Evolutionary conservation across 2,329 filamentous ascomycete species (phyloP), one percentile per base, ranked within the genome.

Genomic region (Leptographium flavum): DNA sequence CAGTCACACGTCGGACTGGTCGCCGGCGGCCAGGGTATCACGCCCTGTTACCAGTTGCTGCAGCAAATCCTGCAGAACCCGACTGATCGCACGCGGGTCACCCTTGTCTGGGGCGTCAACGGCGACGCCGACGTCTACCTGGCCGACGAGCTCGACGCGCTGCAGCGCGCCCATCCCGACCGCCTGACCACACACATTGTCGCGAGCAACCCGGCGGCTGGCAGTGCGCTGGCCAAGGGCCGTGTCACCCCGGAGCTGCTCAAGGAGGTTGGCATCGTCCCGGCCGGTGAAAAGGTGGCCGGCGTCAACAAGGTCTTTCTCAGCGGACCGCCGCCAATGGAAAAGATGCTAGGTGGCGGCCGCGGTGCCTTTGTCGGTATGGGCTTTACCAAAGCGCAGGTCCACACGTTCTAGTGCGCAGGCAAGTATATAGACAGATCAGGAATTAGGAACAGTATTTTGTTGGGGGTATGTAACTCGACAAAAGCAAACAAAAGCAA

Each of bases 11-110:
- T 86, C n/a, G 71, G 74, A 3, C 66, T 84, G 33, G 72, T 86
- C 37, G 81, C 81, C 1, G 81, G 82, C 38, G 81, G 82, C 13
- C 79, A 79, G 0, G 82, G 82, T 17, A 83, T 87, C 51, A 85
- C 81, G 0, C 81, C 82, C 0, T 70, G 81, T 51, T 83, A 75
- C 56, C 77, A 82, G 56, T 69, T 83, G 2, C 66, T 73, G 2
- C 71, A 68, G 41, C 74, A 74, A 2, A 79, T 83, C 46, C 63
- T 82, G n/a, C 59, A 63, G 38, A 74, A 83, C 54, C 69, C 76
- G 0, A 59, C 67, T 1, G 81, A 85, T 52, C 65, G 63, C 47
- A 85, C 81, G 1, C 68, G 67, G 44, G 66, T 85, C 37, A 76
- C 73, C 0, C 67, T 86, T 1, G 63, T 86, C 0, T 82, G 77